A percentile compares a stretch with the other conserved stretches of the same genome.
phyloP scores from a whole-genome alignment of 2,329 filamentous ascomycete species.

The Zasmidium angulare region DNA sequence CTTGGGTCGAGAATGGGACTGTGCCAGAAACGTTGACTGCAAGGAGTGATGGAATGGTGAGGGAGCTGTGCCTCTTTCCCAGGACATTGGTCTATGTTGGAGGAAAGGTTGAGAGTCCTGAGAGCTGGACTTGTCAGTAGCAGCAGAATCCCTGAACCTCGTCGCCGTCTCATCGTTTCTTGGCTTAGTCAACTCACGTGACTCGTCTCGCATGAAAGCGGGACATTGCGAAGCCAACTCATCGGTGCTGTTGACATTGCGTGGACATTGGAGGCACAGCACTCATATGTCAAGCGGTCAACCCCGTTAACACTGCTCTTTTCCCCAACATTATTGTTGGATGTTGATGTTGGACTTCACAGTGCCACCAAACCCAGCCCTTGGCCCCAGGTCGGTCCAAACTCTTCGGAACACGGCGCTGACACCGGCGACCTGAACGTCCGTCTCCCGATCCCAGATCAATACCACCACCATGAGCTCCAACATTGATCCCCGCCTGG shows the following conservation, averaged over 20 bases:
- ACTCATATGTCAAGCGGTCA: not conserved
- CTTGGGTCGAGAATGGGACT: slow-evolving; percentile 34
- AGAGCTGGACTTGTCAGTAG: slow-evolving; percentile 5
- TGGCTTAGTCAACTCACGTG: not conserved
- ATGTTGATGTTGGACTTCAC: not conserved
- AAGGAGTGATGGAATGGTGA: slow-evolving; percentile 1
- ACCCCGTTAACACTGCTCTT: not conserved
- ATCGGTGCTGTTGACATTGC: not conserved
- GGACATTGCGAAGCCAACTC: too few relatives aligned
- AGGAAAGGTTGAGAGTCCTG: slow-evolving; percentile 2
- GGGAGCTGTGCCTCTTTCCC: slow-evolving; percentile 17
- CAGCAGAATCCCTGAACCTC: too few relatives aligned
- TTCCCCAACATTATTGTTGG: not conserved
- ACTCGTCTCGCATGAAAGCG: not conserved
- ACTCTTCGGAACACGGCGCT: too few relatives aligned
- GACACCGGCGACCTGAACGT: not conserved
- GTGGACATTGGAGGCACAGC: not conserved
- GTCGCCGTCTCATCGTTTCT: too few relatives aligned
- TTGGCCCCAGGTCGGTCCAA: too few relatives aligned
- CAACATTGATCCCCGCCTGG: not conserved
- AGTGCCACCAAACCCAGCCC: too few relatives aligned
- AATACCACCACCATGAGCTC: not conserved
- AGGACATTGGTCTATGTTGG: slow-evolving; percentile 19
- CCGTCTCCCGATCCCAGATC: not conserved
- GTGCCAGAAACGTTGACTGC: slow-evolving; percentile 25